Evolutionary conservation across 768 basidiomycete genomes (phyloP).

Genomic region (Macrolepiota albuminosa): DNA sequence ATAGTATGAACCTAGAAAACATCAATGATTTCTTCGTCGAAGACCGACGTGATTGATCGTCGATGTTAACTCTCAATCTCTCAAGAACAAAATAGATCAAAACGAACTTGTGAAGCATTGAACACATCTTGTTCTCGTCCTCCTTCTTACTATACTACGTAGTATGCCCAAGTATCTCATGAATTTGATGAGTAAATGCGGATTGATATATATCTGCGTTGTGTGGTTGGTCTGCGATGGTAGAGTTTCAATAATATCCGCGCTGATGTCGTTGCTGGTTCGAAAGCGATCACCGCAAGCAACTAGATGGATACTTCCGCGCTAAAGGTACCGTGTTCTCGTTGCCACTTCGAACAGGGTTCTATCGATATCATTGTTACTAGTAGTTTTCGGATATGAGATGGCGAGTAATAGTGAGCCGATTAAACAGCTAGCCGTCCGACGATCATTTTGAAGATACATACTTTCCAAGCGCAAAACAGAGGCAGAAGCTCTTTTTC

Average conservation of each 20-base stretch:
- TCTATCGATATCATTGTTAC: not conserved
- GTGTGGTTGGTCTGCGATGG: not conserved
- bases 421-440: not conserved
- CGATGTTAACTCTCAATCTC: not conserved
- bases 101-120: not conserved
- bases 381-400: not conserved
- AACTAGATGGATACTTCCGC: not conserved
- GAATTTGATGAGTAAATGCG: not conserved
- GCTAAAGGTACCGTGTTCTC: not conserved
- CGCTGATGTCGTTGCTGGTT: not conserved
- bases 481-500: not conserved
- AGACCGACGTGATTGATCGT: not conserved
- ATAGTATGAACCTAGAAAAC: not conserved
- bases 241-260: not conserved
- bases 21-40: not conserved
- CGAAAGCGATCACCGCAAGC: not conserved
- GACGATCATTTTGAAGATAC: not conserved
- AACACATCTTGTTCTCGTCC: not conserved
- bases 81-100: not conserved
- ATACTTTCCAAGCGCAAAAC: not conserved
- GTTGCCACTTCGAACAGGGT: not conserved
- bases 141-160: not conserved
- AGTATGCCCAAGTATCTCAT: not conserved
- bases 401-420: not conserved
- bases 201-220: not conserved